These are phyloP conservation scores for Mucor piriformis DNA, from an alignment of 371 early-diverging fungal species.

Conservation along the genomic window DNA sequence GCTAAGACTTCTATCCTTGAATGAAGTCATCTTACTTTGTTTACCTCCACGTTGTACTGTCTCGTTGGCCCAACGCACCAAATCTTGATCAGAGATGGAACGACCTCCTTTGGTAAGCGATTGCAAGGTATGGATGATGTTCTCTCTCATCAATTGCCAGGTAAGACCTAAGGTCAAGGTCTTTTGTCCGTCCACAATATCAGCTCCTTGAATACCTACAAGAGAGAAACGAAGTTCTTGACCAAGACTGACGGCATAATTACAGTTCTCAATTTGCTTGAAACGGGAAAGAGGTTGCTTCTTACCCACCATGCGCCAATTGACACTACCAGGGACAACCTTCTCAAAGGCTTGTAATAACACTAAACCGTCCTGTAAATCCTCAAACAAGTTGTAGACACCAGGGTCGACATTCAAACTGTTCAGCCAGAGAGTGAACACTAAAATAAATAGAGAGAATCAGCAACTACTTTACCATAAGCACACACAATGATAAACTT, in stretches of 20 bases:
- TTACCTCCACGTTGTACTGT: slow-evolving; percentile 73
- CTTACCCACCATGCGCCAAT: slow-evolving; percentile 87
- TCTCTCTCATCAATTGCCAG: slow-evolving; percentile 98
- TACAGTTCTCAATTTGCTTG: slow-evolving; percentile 96
- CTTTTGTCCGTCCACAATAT: slow-evolving; percentile 89
- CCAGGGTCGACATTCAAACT: slow-evolving; percentile 93
- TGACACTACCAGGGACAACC: slow-evolving; percentile 85
- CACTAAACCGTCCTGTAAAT: slow-evolving; percentile 80
- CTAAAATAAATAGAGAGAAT: slow-evolving; percentile 25
- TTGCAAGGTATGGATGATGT: slow-evolving; percentile 90
- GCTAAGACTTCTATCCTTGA: slow-evolving; percentile 81
- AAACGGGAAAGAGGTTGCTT: slow-evolving; percentile 79
- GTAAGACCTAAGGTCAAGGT: slow-evolving; percentile 86
- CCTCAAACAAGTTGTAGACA: slow-evolving; percentile 89
- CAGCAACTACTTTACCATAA: background rate
- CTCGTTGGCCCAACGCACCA: slow-evolving; percentile 94
- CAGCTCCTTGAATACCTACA: slow-evolving; percentile 94
- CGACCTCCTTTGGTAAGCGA: slow-evolving; percentile 79
- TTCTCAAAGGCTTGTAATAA: slow-evolving; percentile 93
- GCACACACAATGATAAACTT: slow-evolving; percentile 3
- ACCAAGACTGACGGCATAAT: slow-evolving; percentile 87
- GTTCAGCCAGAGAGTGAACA: slow-evolving; percentile 95
- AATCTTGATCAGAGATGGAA: slow-evolving; percentile 87
- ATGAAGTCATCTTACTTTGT: slow-evolving; percentile 69
- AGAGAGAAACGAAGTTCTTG: slow-evolving; percentile 86